Evolutionary conservation across 768 basidiomycete genomes (phyloP).

Genomic region (Mycena polygramma): DNA sequence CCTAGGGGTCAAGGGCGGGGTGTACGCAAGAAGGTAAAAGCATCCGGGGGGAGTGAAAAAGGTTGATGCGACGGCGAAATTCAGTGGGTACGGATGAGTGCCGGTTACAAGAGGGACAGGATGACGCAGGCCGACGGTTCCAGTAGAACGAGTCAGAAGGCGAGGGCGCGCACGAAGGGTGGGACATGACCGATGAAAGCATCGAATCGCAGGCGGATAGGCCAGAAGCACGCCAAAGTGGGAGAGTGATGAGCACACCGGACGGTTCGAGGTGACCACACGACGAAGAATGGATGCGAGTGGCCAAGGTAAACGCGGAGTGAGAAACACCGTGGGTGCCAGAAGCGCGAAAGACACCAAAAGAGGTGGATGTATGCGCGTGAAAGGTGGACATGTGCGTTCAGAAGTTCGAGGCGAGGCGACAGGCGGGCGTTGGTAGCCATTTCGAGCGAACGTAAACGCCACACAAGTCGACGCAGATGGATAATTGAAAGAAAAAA

Average conservation of each 20-base stretch:
- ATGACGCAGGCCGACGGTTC: not conserved
- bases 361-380: not conserved
- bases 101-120: not conserved
- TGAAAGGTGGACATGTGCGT: slow-evolving; percentile 12
- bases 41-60: slow-evolving; percentile 31
- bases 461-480: not conserved
- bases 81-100: slow-evolving; percentile 4
- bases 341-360: not conserved
- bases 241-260: slow-evolving; percentile 1
- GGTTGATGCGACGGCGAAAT: slow-evolving; percentile 18
- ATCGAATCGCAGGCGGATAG: slow-evolving; percentile 17
- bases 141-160: slow-evolving; percentile 6
- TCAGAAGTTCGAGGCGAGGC: not conserved
- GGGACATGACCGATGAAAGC: slow-evolving; percentile 20
- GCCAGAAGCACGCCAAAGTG: slow-evolving; percentile 13
- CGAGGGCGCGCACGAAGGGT: slow-evolving; percentile 8
- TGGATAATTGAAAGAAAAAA: slow-evolving; percentile 43
- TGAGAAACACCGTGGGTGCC: not conserved
- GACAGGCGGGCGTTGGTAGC: not conserved
- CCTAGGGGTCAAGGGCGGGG: slow-evolving; percentile 52
- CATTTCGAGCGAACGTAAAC: not conserved
- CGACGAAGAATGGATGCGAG: not conserved
- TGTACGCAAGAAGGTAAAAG: slow-evolving; percentile 29
- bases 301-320: not conserved
- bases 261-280: slow-evolving; percentile 7